phyloP scores from a whole-genome alignment of 2,329 filamentous ascomycete genomes.

The Alternaria dauci region DNA sequence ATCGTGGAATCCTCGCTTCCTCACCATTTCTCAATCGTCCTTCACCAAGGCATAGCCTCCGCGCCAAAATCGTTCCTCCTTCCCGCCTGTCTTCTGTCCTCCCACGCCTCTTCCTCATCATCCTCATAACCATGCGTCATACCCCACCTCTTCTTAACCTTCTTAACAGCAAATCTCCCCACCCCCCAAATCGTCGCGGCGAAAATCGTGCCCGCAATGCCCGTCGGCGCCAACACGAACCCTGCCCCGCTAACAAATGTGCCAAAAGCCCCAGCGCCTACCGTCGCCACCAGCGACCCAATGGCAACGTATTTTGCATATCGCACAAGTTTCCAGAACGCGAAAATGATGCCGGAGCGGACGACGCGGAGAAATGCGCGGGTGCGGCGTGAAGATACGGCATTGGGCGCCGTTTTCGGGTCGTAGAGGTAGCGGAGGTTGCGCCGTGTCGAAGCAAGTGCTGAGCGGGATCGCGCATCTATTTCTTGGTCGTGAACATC shows the following conservation, averaged over 20 bases:
- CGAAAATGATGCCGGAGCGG: constrained; percentile 52
- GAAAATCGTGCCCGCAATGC: constrained; percentile 49
- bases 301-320: constrained; percentile 57
- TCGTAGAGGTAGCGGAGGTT: constrained; percentile 51
- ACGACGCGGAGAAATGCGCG: constrained; percentile 50
- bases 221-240: constrained; percentile 55
- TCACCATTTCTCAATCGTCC: not conserved
- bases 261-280: constrained; percentile 51
- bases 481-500: constrained; percentile 20
- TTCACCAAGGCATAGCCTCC: constrained; percentile 36
- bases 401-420: constrained; percentile 37
- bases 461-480: constrained; percentile 34
- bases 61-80: constrained; percentile 23
- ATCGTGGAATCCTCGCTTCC: not conserved
- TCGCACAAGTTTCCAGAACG: constrained; percentile 54
- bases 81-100: constrained; percentile 25
- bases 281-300: constrained; percentile 50
- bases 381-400: constrained; percentile 49
- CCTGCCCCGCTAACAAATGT: constrained; percentile 50
- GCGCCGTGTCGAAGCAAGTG: constrained; percentile 38
- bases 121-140: constrained; percentile 29
- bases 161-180: constrained; percentile 48
- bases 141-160: constrained; percentile 42
- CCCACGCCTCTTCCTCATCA: constrained; percentile 30
- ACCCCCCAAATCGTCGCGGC: constrained; percentile 52